Evolutionary conservation across 2,329 filamentous ascomycete species (phyloP).

Genomic region (Emmonsia crescens): DNA sequence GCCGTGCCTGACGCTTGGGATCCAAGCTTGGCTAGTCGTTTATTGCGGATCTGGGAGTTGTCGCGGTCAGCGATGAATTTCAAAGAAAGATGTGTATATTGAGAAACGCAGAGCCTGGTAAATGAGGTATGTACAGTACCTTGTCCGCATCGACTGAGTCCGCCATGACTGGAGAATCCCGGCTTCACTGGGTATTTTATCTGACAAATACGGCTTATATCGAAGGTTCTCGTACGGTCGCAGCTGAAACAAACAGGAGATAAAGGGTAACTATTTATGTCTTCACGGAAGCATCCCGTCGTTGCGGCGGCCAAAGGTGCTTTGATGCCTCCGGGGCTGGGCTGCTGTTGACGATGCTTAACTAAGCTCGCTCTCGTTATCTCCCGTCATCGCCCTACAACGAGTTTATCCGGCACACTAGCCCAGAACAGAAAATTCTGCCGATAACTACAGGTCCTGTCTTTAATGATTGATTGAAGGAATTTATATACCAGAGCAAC

Average conservation of each 20-base stretch:
- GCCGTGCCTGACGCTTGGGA: conserved; percentile 22
- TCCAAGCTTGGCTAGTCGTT: conserved; percentile 54
- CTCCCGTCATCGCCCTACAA: background rate
- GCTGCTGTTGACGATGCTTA: background rate
- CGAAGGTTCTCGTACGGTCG: background rate
- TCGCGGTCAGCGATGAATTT: background rate
- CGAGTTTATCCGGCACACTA: background rate
- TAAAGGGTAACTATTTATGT: background rate
- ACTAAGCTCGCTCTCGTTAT: background rate
- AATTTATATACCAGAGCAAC: background rate
- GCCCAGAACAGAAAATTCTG: background rate
- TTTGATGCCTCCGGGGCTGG: too few relatives aligned
- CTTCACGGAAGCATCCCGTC: background rate
- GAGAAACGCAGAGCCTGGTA: background rate
- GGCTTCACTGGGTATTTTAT: conserved; percentile 7
- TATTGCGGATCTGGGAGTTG: conserved; percentile 50
- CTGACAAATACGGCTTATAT: background rate
- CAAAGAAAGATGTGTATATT: background rate
- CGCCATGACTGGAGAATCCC: conserved; percentile 7
- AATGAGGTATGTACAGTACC: conserved; percentile 18
- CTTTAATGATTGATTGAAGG: background rate
- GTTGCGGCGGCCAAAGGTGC: background rate
- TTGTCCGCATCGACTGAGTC: conserved; percentile 35
- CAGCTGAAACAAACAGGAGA: background rate
- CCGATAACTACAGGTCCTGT: background rate